Base-by-base conservation (phyloP, 2,329 filamentous ascomycete species). In the Ceratocystis albifundus region DNA sequence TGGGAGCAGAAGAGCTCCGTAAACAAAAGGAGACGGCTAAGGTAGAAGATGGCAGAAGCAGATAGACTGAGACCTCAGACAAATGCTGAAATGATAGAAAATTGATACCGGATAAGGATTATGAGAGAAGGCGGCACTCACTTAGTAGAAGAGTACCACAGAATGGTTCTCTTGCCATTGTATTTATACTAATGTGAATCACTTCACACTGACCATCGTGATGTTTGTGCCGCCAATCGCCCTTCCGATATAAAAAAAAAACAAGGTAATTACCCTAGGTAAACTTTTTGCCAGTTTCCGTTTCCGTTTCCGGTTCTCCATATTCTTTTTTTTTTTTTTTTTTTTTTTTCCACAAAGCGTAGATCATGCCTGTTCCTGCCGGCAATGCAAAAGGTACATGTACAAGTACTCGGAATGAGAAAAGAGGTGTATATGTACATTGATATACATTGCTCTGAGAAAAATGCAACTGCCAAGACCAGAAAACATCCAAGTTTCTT, bases 401-500 rank as follows among this genome's bases (percentile, higher is more conserved):
- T 12, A 41, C 10, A 28, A 36, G 22, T n/a, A 10, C 20, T 12
- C 7, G 3, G 4, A 36, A 59, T 30, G 53, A n/a, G 30, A 8
- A 59, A 59, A 32, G 55, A 36, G 30, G 17, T 59, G 55, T 53
- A 28, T 28, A 28, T 28, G 48, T 15, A 53, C 48, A 53, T 28
- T 3, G 4, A 59, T n/a, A n/a, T n/a, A 6, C 30, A 30, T n/a
- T 8, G 25, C 32, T 59, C 28, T 6, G 28, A 36, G 28, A 36
- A 20, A 36, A 59, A 20, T 59, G 55, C 55, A 32, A 36, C 30
- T 59, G 55, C 55, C 55, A 59, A 59, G 55, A 59, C 55, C 12
- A 30, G 30, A 59, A 59, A 59, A 32, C 48, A 53, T 53, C 7
- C 55, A 59, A 59, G 55, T 36, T n/a, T 36, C 25, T 15, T 8